Evolutionary conservation across 371 early-diverging fungal genomes (phyloP).

Genomic region (Mucor irregularis): DNA sequence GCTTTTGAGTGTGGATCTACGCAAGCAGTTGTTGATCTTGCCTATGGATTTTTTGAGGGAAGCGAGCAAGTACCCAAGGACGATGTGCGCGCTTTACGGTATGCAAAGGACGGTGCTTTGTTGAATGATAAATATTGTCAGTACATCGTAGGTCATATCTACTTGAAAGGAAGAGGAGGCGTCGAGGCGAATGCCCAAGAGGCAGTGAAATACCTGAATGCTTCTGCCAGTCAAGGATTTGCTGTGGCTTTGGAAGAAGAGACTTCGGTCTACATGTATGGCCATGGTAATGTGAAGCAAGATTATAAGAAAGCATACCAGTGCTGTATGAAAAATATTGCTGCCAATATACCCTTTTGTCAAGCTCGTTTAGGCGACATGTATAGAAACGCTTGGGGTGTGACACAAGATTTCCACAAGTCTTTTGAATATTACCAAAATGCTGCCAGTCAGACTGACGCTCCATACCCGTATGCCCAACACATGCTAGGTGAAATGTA

Average conservation of each 20-base stretch:
- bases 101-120: slow-evolving; percentile 39
- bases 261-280: slow-evolving; percentile 33
- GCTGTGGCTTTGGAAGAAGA: slow-evolving; percentile 45
- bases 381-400: slow-evolving; percentile 42
- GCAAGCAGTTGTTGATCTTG: slow-evolving; percentile 44
- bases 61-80: slow-evolving; percentile 25
- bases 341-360: slow-evolving; percentile 34
- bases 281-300: slow-evolving; percentile 24
- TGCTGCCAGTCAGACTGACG: slow-evolving; percentile 43
- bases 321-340: slow-evolving; percentile 27
- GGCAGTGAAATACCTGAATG: slow-evolving; percentile 35
- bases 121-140: slow-evolving; percentile 47
- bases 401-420: slow-evolving; percentile 36
- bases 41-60: slow-evolving; percentile 41
- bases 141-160: slow-evolving; percentile 42
- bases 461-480: slow-evolving; percentile 44
- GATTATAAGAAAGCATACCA: slow-evolving; percentile 33
- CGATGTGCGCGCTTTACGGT: slow-evolving; percentile 30
- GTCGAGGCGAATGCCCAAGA: slow-evolving; percentile 21
- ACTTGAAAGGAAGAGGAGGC: slow-evolving; percentile 26
- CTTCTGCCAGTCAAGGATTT: slow-evolving; percentile 44
- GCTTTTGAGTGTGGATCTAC: slow-evolving; percentile 40
- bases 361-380: slow-evolving; percentile 47
- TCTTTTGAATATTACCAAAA: slow-evolving; percentile 47
- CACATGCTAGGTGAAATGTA: slow-evolving; percentile 55